Conservation (phyloP, 1,284 basidiomycete species). For the Lentinula novae-zelandiae region DNA sequence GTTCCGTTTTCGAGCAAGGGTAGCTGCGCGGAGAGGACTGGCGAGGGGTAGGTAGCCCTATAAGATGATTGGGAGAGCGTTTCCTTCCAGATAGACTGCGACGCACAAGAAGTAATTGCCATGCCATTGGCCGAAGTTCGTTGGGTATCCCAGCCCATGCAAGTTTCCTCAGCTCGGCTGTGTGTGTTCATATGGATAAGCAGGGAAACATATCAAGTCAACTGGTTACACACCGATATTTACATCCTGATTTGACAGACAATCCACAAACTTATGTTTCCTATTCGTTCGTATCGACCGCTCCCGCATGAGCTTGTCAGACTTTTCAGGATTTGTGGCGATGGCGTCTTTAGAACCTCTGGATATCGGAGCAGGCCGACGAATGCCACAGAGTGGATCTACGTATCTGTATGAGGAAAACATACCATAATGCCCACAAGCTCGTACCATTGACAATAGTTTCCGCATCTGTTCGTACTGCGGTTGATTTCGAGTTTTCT, state of each 20-base stretch:
- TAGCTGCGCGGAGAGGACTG: slow-evolving; percentile 70
- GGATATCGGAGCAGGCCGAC: slow-evolving; percentile 28
- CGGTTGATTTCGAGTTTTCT: slow-evolving; percentile 36
- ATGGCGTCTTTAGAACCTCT: slow-evolving; percentile 20
- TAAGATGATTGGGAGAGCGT: not conserved
- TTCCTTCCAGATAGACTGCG: slow-evolving; percentile 2
- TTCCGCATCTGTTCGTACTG: slow-evolving; percentile 62
- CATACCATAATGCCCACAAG: slow-evolving; percentile 16
- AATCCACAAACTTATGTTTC: slow-evolving; percentile 71
- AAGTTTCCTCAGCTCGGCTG: slow-evolving; percentile 82
- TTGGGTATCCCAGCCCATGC: slow-evolving; percentile 95
- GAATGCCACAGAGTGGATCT: slow-evolving; percentile 60
- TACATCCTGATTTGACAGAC: slow-evolving; percentile 65
- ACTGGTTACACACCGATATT: slow-evolving; percentile 59
- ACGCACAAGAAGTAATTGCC: slow-evolving; percentile 90
- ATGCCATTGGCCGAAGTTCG: slow-evolving; percentile 87
- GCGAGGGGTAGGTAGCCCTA: slow-evolving; percentile 93
- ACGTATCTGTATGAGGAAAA: slow-evolving; percentile 12
- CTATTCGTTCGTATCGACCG: slow-evolving; percentile 72
- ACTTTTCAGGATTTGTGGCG: slow-evolving; percentile 36
- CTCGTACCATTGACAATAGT: slow-evolving; percentile 69
- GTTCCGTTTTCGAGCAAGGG: slow-evolving; percentile 84
- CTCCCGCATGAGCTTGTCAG: slow-evolving; percentile 65
- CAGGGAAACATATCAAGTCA: not conserved
- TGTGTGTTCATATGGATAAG: slow-evolving; percentile 5